These are phyloP conservation scores for Dactylellina parvicollis DNA, from an alignment of 2,329 filamentous ascomycete species.

Conservation along the genomic window DNA sequence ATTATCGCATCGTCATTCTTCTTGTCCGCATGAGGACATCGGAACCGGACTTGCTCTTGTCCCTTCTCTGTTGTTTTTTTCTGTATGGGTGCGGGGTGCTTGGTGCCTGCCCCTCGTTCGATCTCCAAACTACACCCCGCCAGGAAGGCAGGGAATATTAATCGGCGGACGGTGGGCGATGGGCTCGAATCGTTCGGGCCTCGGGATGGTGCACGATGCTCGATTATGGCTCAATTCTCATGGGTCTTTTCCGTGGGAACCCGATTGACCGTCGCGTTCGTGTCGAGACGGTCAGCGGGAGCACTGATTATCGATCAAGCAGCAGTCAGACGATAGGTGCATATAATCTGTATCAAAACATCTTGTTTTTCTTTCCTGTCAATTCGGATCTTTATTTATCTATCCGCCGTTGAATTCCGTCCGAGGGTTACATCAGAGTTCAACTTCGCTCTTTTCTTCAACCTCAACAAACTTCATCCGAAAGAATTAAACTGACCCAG, in stretches of 20 bases:
- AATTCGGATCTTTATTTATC: background rate
- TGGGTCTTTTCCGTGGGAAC: background rate
- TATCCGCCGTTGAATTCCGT: background rate
- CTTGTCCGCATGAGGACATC: background rate
- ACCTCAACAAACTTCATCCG: background rate
- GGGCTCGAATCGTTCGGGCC: background rate
- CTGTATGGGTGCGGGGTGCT: conserved; percentile 24
- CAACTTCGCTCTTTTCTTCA: background rate
- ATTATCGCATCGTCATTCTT: background rate
- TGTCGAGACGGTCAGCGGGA: background rate
- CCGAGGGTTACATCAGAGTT: background rate
- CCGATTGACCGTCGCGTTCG: background rate
- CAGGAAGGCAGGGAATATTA: background rate
- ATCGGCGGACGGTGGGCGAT: conserved; percentile 9
- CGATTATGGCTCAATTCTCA: background rate
- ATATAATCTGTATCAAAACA: background rate
- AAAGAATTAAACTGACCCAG: background rate
- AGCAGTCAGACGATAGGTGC: background rate
- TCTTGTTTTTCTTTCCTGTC: background rate
- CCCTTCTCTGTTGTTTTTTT: no score
- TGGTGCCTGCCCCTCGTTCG: conserved; percentile 8
- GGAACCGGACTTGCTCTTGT: no score
- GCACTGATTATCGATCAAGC: background rate
- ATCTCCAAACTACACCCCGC: conserved; percentile 1
- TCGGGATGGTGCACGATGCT: background rate